Percentiles rank a stretch among this genome's conserved stretches.
Conservation (phyloP, 1,139 yeast genomes). For the Spencermartinsiella ligniputridi region DNA sequence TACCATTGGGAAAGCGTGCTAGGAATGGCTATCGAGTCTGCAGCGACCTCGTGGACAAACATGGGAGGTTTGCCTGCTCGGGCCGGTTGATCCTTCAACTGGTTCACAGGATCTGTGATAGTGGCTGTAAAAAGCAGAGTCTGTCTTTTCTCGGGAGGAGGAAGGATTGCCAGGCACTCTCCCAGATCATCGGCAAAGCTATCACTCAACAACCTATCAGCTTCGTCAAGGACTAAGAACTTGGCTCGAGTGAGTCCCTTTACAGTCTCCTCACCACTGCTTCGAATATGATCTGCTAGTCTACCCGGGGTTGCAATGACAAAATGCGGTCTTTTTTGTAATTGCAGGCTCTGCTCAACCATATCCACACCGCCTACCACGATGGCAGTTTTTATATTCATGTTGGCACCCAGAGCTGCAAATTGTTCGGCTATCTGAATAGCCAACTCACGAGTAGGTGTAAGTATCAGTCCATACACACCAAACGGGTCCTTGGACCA, state of each 20-base stretch:
- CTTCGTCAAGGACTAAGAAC: slow-evolving; percentile 90
- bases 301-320: slow-evolving; percentile 98
- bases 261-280: slow-evolving; percentile 85
- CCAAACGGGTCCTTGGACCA: slow-evolving; percentile 98
- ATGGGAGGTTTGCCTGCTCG: slow-evolving; percentile 61
- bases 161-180: slow-evolving; percentile 63
- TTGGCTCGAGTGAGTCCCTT: slow-evolving; percentile 72
- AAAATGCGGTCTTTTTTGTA: slow-evolving; percentile 85
- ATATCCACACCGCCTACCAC: slow-evolving; percentile 96
- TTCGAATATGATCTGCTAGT: slow-evolving; percentile 83
- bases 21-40: slow-evolving; percentile 66
- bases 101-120: slow-evolving; percentile 84
- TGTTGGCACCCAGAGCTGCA: slow-evolving; percentile 83
- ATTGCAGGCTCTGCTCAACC: slow-evolving; percentile 74
- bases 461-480: slow-evolving; percentile 78
- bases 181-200: slow-evolving; percentile 79
- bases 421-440: slow-evolving; percentile 96
- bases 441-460: slow-evolving; percentile 95
- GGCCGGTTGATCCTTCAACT: slow-evolving; percentile 65
- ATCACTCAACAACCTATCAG: slow-evolving; percentile 81
- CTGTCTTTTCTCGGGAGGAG: slow-evolving; percentile 69
- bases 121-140: slow-evolving; percentile 94
- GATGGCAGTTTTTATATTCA: slow-evolving; percentile 76
- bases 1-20: slow-evolving; percentile 57
- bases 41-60: slow-evolving; percentile 76